phyloP scores from a whole-genome alignment of 805 yeast species.

The Candida incommunis region DNA sequence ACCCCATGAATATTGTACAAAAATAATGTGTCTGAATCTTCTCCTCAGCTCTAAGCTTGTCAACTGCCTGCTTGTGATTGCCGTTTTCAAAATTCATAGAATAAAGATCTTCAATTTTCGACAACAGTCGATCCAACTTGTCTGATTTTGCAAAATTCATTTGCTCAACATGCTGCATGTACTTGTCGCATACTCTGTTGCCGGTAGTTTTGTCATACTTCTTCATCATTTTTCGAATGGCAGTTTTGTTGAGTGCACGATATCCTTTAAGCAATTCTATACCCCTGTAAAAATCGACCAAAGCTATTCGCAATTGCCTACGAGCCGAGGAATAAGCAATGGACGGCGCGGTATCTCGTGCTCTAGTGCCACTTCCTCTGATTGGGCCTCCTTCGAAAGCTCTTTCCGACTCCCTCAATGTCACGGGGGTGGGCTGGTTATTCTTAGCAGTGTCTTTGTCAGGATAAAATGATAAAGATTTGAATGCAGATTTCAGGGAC shows the following conservation, averaged over 20 bases:
- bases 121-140: conserved; percentile 47
- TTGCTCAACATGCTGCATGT: conserved; percentile 42
- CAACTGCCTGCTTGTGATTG: conserved; percentile 57
- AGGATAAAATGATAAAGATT: not conserved
- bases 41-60: conserved; percentile 43
- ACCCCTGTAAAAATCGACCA: conserved; percentile 59
- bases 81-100: conserved; percentile 55
- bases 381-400: conserved; percentile 10
- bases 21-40: conserved; percentile 23
- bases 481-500: not conserved
- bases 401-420: conserved; percentile 3
- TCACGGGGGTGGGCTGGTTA: conserved; percentile 4
- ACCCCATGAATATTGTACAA: conserved; percentile 44
- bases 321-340: conserved; percentile 52
- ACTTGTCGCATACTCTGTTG: conserved; percentile 29
- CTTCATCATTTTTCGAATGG: conserved; percentile 76
- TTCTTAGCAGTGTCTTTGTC: conserved; percentile 2
- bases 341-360: conserved; percentile 35
- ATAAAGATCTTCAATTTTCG: conserved; percentile 53
- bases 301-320: conserved; percentile 52
- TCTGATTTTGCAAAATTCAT: conserved; percentile 52
- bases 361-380: conserved; percentile 19
- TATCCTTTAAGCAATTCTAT: conserved; percentile 59
- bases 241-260: conserved; percentile 68
- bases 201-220: conserved; percentile 71